Evolutionary conservation across 2,329 filamentous ascomycete species (phyloP).

Genomic region (Paecilomyces sp.): DNA sequence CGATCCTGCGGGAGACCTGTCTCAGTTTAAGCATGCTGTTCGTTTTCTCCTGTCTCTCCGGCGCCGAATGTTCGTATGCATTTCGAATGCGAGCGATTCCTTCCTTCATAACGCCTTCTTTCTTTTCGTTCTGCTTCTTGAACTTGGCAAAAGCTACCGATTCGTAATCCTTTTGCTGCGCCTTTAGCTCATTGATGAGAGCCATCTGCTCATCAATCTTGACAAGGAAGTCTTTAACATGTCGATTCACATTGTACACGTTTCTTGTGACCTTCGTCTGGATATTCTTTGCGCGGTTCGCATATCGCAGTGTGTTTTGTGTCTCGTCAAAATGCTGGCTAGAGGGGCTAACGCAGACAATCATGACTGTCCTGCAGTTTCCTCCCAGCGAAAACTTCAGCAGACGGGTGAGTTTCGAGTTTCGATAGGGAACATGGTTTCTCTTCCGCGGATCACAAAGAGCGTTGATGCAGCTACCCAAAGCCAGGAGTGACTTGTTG

Average conservation of each 20-base stretch:
- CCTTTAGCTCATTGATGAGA: conserved; percentile 92
- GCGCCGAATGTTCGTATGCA: conserved; percentile 73
- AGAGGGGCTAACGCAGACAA: conserved; percentile 94
- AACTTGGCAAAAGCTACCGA: conserved; percentile 78
- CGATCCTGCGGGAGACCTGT: conserved; percentile 76
- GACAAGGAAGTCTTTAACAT: conserved; percentile 98
- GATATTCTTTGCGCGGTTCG: conserved; percentile 97
- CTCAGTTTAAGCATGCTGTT: conserved; percentile 74
- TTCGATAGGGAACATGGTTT: conserved; percentile 93
- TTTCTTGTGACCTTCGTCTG: conserved; percentile 99
- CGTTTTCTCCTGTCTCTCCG: conserved; percentile 72
- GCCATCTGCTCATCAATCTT: conserved; percentile 98
- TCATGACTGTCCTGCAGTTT: conserved; percentile 99
- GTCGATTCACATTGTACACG: conserved; percentile 96
- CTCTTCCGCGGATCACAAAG: conserved; percentile 86
- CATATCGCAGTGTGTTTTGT: conserved; percentile 94
- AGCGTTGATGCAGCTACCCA: conserved; percentile 97
- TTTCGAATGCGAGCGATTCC: conserved; percentile 70
- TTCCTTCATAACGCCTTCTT: conserved; percentile 66
- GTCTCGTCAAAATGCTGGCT: conserved; percentile 97
- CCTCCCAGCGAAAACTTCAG: conserved; percentile 96
- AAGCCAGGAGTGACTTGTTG: conserved; percentile 92
- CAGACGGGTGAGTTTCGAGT: conserved; percentile 91
- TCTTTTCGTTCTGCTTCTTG: conserved; percentile 81
- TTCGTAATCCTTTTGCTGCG: conserved; percentile 85